Percentiles rank a stretch among this genome's conserved stretches.
phyloP scores from a whole-genome alignment of 2,329 filamentous ascomycete genomes.

The Colletotrichum sublineola region DNA sequence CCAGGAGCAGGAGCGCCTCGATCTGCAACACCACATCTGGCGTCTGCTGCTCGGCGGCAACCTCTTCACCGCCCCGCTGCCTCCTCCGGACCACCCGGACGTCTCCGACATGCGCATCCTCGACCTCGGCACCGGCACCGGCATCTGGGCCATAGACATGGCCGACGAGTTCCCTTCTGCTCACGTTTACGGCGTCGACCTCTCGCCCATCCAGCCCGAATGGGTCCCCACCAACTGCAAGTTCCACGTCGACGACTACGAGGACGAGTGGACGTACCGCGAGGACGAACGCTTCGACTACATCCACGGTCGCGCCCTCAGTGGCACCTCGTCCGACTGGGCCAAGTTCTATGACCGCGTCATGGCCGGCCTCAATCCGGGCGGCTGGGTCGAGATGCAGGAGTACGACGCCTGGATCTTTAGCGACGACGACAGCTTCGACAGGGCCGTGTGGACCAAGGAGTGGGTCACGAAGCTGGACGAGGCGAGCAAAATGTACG shows the following conservation, averaged over 20 bases:
- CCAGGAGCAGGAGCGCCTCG: conserved; percentile 48
- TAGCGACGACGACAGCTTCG: conserved; percentile 55
- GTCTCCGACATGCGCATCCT: conserved; percentile 57
- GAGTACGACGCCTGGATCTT: conserved; percentile 56
- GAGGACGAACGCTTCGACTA: conserved; percentile 55
- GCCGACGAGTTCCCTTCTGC: conserved; percentile 64
- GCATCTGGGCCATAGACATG: conserved; percentile 64
- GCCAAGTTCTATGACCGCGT: conserved; percentile 50
- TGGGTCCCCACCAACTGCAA: conserved; percentile 71
- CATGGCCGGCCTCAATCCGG: conserved; percentile 49
- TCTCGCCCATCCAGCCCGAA: conserved; percentile 70
- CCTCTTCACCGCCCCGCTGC: conserved; percentile 48
- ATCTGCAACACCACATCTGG: conserved; percentile 55
- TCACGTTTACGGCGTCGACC: conserved; percentile 66
- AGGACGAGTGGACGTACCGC: conserved; percentile 60
- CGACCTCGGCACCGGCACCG: conserved; percentile 72
- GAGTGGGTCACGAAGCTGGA: conserved; percentile 56
- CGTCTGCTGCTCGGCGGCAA: conserved; percentile 50
- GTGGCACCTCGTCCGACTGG: conserved; percentile 52
- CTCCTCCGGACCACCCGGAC: conserved; percentile 47
- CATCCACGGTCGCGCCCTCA: conserved; percentile 51
- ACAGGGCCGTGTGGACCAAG: conserved; percentile 54
- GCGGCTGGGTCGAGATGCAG: conserved; percentile 55
- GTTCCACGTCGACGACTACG: conserved; percentile 76
- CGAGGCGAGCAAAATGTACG: conserved; percentile 52